Evolutionary conservation across 2,329 filamentous ascomycete genomes (phyloP), one percentile per base, ranked within the genome.

Genomic region (Blastomyces emzantsi): DNA sequence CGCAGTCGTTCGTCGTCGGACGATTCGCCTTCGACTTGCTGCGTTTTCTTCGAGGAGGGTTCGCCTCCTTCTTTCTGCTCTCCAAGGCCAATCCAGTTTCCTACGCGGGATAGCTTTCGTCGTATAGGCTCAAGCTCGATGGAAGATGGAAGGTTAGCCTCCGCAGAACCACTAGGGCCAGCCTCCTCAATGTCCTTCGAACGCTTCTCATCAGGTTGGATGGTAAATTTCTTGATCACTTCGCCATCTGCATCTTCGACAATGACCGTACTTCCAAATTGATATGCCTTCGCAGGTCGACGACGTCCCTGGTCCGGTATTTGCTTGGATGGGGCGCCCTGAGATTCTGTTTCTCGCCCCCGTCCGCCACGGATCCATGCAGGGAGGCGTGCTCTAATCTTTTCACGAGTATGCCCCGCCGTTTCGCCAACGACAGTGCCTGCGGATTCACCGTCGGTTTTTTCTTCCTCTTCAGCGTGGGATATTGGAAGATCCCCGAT

Each of bases 241-340:
- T 88, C 85, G 33, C 85, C 85, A 68, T 87, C 84, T 70, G 87
- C 85, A 67, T 88, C 85, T 71, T 88, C 85, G 19, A 88, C 84
- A 71, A 88, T 88, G 67, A 88, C 86, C n/a, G 85, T 88, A 69
- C 87, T 87, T 61, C 85, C 85, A 68, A 87, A 87, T 66, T 87
- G 85, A 69, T 87, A 88, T 1, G 85, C 85, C 64, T 85, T 82
- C 47, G 85, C 85, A 54, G 85, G 85, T 36, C 84, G 85, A 64
- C 74, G 70, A 59, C 71, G 71, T 54, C 72, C 73, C 36, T 75
- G 70, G 39, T 78, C 76, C 63, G 76, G 60, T 28, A 62, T 49
- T 60, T 64, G 39, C 47, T 51, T 67, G 17, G 69, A 58, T 39
- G 68, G 66, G 28, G 67, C 70, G 39, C 64, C 59, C 45, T 69